Evolutionary conservation across 2,329 filamentous ascomycete species (phyloP), one percentile per base, ranked within the genome.

Genomic region (Gyromitra esculenta): DNA sequence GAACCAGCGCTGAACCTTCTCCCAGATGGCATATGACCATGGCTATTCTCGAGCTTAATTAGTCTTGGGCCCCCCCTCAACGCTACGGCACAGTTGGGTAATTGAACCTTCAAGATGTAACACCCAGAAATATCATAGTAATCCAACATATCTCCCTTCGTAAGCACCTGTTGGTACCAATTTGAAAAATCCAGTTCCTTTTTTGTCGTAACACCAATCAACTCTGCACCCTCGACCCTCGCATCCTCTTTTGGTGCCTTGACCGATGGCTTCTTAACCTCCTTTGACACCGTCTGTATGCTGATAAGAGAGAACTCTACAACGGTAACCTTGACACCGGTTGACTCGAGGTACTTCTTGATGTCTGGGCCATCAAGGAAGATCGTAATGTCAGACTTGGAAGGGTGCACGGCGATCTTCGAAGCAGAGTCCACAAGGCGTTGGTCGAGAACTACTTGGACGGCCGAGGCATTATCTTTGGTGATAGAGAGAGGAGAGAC

Each of bases 71-170:
- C 63, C 9, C n/a, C 52, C 54, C 8, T n/a, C 78, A 78, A 74
- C 50, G 60, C 18, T 31, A 1, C 64, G 35, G 18, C 72, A 76
- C 11, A 31, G 2, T 41, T 9, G 57, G 31, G 7, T 2, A n/a
- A 57, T 54, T 62, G 1, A 64, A 86, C 86, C 90, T 93, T 94
- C 84, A 97, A 88, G 83, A 98, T 96, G 85, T 97, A 98, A 86
- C 96, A 97, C 63, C 94, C 93, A n/a, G 94, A 93, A 78, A 98
- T 95, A 85, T 97, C 92, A 82, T 97, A 98, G 88, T 97, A 99
- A 82, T 97, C 94, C 81, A 98, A 91, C 91, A 99, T 92, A 83
- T 97, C 93, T 81, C 93, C 93, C 88, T 99, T 99, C 82, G 94
- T 90, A 73, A 99, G 91, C 77, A 98, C 92, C 85, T 99, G 95